A percentile compares a stretch with the other conserved stretches of the same genome.
These are phyloP conservation scores for Boletus reticulatus DNA, from an alignment of 768 basidiomycete genomes.

Conservation along the genomic window DNA sequence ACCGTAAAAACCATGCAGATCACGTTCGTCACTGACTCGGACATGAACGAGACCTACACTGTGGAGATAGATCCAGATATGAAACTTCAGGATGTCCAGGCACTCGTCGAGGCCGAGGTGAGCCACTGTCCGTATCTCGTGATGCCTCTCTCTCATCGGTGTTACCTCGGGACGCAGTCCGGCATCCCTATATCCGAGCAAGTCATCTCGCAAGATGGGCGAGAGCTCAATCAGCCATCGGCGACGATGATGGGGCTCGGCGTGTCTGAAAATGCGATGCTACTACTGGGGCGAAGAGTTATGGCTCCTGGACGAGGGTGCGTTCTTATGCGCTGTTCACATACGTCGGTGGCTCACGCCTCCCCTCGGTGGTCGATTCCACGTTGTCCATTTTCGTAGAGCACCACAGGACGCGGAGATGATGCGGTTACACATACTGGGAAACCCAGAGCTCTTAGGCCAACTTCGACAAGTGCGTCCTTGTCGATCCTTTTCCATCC, in stretches of 20 bases:
- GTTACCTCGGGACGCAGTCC: conserved; percentile 45
- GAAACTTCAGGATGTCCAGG: conserved; percentile 92
- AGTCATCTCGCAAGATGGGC: conserved; percentile 62
- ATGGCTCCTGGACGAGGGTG: conserved; percentile 42
- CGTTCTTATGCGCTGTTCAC: not conserved
- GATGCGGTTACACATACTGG: conserved; percentile 85
- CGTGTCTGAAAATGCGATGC: conserved; percentile 57
- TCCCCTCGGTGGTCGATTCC: not conserved
- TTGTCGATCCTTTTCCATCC: not conserved
- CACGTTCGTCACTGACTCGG: conserved; percentile 57
- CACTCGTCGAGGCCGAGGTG: conserved; percentile 93
- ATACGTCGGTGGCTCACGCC: not conserved
- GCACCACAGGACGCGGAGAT: conserved; percentile 84
- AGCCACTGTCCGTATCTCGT: conserved; percentile 25
- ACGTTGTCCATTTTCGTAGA: conserved; percentile 35
- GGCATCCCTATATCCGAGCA: conserved; percentile 73
- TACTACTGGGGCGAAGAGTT: conserved; percentile 63
- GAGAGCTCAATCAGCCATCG: conserved; percentile 63
- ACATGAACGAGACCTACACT: conserved; percentile 57
- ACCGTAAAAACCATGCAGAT: conserved; percentile 51
- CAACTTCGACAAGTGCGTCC: conserved; percentile 59
- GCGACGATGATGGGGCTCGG: conserved; percentile 68
- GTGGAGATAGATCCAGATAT: conserved; percentile 89
- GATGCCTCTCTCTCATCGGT: not conserved
- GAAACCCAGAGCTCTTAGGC: conserved; percentile 77